Conservation (phyloP, 495 filamentous ascomycete species). For the Aspergillus mulundensis region DNA sequence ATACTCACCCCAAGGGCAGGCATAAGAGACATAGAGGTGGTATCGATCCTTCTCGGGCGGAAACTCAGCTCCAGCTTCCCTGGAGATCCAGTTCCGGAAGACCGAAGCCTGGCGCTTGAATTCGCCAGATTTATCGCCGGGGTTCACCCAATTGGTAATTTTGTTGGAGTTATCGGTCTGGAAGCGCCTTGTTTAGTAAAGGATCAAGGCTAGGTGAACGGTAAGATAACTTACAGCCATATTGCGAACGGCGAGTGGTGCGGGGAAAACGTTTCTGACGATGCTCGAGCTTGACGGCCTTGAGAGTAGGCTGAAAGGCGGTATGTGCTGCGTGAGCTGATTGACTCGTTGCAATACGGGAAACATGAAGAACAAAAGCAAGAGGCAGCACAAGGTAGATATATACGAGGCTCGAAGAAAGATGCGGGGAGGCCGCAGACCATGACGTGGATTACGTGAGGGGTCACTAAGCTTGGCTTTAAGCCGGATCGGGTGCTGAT, state of each 20-base stretch:
- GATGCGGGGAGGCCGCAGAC: conserved; percentile 15
- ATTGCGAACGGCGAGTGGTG: conserved; percentile 23
- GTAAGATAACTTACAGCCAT: conserved; percentile 36
- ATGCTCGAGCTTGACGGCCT: conserved; percentile 13
- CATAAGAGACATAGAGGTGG: conserved; percentile 71
- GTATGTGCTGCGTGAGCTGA: conserved; percentile 19
- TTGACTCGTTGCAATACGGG: conserved; percentile 22
- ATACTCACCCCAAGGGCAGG: conserved; percentile 63
- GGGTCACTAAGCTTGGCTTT: conserved; percentile 24
- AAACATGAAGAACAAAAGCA: conserved; percentile 26
- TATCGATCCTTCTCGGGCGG: conserved; percentile 65
- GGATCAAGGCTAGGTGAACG: background rate
- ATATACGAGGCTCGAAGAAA: background rate
- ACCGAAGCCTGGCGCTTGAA: conserved; percentile 76
- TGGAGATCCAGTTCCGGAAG: conserved; percentile 71
- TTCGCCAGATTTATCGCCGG: conserved; percentile 72
- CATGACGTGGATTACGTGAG: conserved; percentile 29
- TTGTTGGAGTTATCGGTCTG: conserved; percentile 34
- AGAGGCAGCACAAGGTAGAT: conserved; percentile 5
- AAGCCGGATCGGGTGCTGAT: conserved; percentile 12
- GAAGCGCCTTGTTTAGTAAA: background rate
- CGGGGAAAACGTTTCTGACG: conserved; percentile 21
- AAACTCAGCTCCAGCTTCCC: conserved; percentile 56
- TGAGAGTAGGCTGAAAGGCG: conserved; percentile 16
- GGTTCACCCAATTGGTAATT: conserved; percentile 82